Conservation (phyloP, 768 basidiomycete genomes). For the Suillus tomentosus region DNA sequence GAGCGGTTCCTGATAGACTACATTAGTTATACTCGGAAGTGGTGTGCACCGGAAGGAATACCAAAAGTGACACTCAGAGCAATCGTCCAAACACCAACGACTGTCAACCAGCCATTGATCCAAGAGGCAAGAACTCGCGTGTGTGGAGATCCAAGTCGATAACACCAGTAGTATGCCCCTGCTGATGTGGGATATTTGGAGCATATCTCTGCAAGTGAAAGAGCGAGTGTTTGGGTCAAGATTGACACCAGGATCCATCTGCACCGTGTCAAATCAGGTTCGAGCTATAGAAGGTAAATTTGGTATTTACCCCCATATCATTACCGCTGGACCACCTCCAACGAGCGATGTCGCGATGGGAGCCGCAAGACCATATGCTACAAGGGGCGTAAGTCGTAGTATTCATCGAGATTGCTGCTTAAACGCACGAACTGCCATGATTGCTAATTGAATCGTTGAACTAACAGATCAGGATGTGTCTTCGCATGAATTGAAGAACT, state of each 20-base stretch:
- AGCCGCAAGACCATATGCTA: slow-evolving; percentile 59
- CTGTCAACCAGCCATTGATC: slow-evolving; percentile 70
- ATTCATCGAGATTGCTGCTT: not conserved
- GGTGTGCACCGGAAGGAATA: slow-evolving; percentile 6
- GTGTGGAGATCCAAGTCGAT: slow-evolving; percentile 54
- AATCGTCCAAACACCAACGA: slow-evolving; percentile 72
- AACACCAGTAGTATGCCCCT: slow-evolving; percentile 70
- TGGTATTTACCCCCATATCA: slow-evolving; percentile 63
- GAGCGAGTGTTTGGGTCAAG: slow-evolving; percentile 48
- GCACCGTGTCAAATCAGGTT: not conserved
- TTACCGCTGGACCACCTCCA: slow-evolving; percentile 56
- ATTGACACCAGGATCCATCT: slow-evolving; percentile 56
- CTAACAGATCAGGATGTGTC: slow-evolving; percentile 12
- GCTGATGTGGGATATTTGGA: slow-evolving; percentile 64
- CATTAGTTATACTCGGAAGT: not conserved
- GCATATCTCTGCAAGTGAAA: slow-evolving; percentile 60
- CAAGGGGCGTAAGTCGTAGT: slow-evolving; percentile 9
- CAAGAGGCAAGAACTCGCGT: slow-evolving; percentile 56
- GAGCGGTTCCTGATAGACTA: slow-evolving; percentile 50
- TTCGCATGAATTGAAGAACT: slow-evolving; percentile 8
- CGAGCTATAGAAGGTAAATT: slow-evolving; percentile 10
- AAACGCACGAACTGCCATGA: slow-evolving; percentile 62
- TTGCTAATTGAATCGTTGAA: slow-evolving; percentile 38
- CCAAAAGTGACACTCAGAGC: slow-evolving; percentile 67
- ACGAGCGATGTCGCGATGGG: slow-evolving; percentile 60